Percentiles rank a stretch among this genome's conserved stretches.
Evolutionary conservation across 1,284 basidiomycete genomes (phyloP).

Genomic region (Cryptococcus depauperatus): DNA sequence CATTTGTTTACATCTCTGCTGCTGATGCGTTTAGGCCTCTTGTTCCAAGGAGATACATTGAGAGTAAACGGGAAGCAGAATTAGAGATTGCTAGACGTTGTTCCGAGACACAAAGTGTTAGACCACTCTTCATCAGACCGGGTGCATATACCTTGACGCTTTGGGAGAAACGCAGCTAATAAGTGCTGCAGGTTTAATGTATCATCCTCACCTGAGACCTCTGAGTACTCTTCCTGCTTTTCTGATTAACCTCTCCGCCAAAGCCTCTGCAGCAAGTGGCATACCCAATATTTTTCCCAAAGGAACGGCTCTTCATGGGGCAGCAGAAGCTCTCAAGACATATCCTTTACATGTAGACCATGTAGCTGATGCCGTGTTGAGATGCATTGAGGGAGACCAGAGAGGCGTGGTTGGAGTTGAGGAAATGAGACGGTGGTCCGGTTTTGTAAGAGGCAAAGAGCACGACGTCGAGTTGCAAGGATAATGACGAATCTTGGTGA

Average conservation of each 20-base stretch:
- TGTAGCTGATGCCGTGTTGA: slow-evolving; percentile 69
- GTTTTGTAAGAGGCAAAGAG: slow-evolving; percentile 17
- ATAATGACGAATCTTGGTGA: too few relatives aligned
- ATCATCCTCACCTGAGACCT: slow-evolving; percentile 87
- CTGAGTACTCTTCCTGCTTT: slow-evolving; percentile 78
- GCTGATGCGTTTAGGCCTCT: slow-evolving; percentile 86
- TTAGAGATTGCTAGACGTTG: slow-evolving; percentile 49
- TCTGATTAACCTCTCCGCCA: slow-evolving; percentile 68
- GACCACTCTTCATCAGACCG: slow-evolving; percentile 72
- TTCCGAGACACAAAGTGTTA: slow-evolving; percentile 33
- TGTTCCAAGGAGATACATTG: slow-evolving; percentile 74
- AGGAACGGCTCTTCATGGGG: slow-evolving; percentile 33
- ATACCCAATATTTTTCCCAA: slow-evolving; percentile 51
- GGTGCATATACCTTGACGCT: slow-evolving; percentile 51
- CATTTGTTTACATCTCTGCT: slow-evolving; percentile 87
- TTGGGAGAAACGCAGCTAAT: too few relatives aligned
- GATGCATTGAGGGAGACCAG: slow-evolving; percentile 41
- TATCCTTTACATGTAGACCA: slow-evolving; percentile 94
- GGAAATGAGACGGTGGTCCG: slow-evolving; percentile 55
- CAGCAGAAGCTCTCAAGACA: slow-evolving; percentile 60
- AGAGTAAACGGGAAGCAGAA: slow-evolving; percentile 86
- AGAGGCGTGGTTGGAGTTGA: slow-evolving; percentile 64
- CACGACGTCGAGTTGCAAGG: slow-evolving; percentile 2
- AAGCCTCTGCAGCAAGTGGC: slow-evolving; percentile 55
- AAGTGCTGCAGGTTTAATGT: slow-evolving; percentile 68